Percentiles rank a stretch among this genome's conserved stretches.
phyloP scores from a whole-genome alignment of 1,139 yeast genomes.

The Candida freyschussii region DNA sequence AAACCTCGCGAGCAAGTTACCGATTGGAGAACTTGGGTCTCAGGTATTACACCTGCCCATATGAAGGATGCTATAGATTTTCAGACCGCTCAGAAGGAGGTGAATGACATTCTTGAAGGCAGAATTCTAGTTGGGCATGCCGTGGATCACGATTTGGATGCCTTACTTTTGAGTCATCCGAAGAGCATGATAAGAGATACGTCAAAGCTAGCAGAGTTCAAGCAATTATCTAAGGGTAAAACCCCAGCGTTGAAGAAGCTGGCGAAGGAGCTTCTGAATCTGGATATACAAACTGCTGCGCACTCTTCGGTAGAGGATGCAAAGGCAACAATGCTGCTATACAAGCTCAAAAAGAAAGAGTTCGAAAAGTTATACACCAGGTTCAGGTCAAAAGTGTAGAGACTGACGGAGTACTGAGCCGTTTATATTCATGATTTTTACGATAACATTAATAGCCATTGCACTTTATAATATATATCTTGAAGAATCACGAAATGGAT shows the following conservation, averaged over 20 bases:
- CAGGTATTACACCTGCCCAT: conserved; percentile 72
- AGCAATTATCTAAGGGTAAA: conserved; percentile 55
- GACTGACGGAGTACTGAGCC: too few species aligned
- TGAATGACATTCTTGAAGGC: conserved; percentile 43
- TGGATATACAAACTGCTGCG: conserved; percentile 66
- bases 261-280: conserved; percentile 48
- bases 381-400: conserved; percentile 1
- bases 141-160: conserved; percentile 68
- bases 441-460: neutral
- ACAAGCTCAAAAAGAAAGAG: conserved; percentile 54
- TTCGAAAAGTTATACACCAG: conserved; percentile 42
- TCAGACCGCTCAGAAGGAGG: conserved; percentile 58
- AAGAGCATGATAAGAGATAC: conserved; percentile 67
- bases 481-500: conserved; percentile 5
- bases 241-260: conserved; percentile 71
- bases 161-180: conserved; percentile 67
- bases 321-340: conserved; percentile 76
- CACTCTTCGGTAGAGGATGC: conserved; percentile 95
- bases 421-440: conserved; percentile 1
- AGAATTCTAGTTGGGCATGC: conserved; percentile 82
- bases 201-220: conserved; percentile 54
- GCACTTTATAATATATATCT: neutral
- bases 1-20: conserved; percentile 71
- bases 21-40: conserved; percentile 94
- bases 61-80: conserved; percentile 65